phyloP scores from a whole-genome alignment of 1,284 basidiomycete genomes.

The Vanrija pseudolonga region DNA sequence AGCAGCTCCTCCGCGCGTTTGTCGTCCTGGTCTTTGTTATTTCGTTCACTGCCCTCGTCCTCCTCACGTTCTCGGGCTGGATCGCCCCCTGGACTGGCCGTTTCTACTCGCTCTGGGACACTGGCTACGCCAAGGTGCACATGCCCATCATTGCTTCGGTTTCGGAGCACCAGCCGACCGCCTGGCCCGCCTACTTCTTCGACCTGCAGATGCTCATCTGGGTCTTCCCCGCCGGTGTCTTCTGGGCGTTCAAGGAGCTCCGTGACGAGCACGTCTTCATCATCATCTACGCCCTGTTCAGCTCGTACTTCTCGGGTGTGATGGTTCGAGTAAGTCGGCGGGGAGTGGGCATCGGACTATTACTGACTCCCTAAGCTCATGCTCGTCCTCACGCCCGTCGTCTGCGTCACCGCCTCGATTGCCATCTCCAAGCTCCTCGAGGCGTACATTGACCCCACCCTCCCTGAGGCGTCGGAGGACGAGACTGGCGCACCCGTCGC shows the following conservation, averaged over 20 bases:
- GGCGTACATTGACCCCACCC: constrained; percentile 70
- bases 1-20: constrained; percentile 67
- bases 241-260: constrained; percentile 87
- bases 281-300: constrained; percentile 95
- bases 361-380: constrained; percentile 27
- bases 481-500: constrained; percentile 1
- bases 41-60: constrained; percentile 66
- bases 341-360: too few species aligned
- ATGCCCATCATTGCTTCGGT: constrained; percentile 99
- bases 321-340: constrained; percentile 71
- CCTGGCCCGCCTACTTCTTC: constrained; percentile 99
- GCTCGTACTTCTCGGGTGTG: constrained; percentile 97
- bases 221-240: constrained; percentile 94
- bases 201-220: constrained; percentile 97
- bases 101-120: constrained; percentile 99
- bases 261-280: constrained; percentile 98
- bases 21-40: constrained; percentile 70
- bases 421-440: constrained; percentile 85
- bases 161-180: constrained; percentile 99
- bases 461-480: constrained; percentile 31
- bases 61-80: constrained; percentile 87
- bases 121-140: constrained; percentile 86
- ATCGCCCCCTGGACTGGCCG: constrained; percentile 99
- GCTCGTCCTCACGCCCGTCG: constrained; percentile 49
- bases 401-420: constrained; percentile 75